Percentiles rank a stretch among this genome's conserved stretches.
These are phyloP conservation scores for Pseudopithomyces chartarum DNA, from an alignment of 2,329 filamentous ascomycete genomes.

Conservation along the genomic window DNA sequence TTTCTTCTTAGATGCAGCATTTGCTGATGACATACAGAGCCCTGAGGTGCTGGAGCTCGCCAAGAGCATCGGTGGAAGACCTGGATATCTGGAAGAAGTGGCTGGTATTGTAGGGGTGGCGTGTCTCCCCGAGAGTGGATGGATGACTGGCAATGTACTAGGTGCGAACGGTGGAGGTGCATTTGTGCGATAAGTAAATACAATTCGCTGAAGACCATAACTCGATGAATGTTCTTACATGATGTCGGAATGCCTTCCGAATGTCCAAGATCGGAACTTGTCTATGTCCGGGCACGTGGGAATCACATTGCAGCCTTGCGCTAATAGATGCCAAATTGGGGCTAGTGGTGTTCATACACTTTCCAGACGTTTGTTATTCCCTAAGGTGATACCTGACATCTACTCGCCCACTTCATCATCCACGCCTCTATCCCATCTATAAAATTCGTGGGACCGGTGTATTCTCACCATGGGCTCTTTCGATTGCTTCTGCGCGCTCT, in stretches of 20 bases:
- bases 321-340: not conserved
- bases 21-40: not conserved
- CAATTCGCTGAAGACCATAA: no score
- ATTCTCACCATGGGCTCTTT: conserved; percentile 16
- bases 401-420: not conserved
- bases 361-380: not conserved
- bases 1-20: no score
- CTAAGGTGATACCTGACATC: not conserved
- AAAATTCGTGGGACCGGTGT: not conserved
- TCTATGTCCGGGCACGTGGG: not conserved
- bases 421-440: not conserved
- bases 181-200: conserved; percentile 45
- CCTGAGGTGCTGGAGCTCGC: conserved; percentile 63
- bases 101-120: conserved; percentile 76
- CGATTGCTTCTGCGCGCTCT: conserved; percentile 28
- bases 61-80: conserved; percentile 55
- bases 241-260: not conserved
- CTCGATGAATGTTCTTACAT: not conserved
- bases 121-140: conserved; percentile 69
- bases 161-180: conserved; percentile 77
- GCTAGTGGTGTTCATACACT: not conserved
- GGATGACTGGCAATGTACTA: conserved; percentile 76
- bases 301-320: not conserved
- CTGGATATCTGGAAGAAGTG: conserved; percentile 68
- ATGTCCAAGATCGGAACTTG: no score